phyloP scores from a whole-genome alignment of 768 basidiomycete species.

The Tricholoma sp. region DNA sequence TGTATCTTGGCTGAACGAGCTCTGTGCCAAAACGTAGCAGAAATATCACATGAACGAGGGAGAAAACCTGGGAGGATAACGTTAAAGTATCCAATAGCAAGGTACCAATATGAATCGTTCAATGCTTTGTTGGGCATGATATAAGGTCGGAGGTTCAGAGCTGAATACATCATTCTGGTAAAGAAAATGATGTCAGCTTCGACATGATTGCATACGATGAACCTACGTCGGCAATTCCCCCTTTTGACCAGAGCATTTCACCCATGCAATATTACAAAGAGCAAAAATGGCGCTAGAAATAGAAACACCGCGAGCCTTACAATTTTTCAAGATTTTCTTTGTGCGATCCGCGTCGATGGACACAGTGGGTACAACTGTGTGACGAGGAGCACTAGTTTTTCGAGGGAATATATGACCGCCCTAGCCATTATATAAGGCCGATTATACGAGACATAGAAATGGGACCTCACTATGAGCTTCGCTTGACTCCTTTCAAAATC shows the following conservation, averaged over 20 bases:
- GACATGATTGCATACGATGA: neutral
- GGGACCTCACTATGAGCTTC: constrained; percentile 46
- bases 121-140: constrained; percentile 36
- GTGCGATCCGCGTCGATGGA: constrained; percentile 53
- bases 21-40: constrained; percentile 66
- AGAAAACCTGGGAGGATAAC: constrained; percentile 73
- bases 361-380: constrained; percentile 67
- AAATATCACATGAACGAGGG: constrained; percentile 36
- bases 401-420: constrained; percentile 74
- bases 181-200: neutral
- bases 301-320: constrained; percentile 68
- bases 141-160: constrained; percentile 71
- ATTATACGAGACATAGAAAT: constrained; percentile 1
- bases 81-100: constrained; percentile 81
- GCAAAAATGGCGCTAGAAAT: constrained; percentile 75
- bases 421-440: constrained; percentile 24
- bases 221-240: constrained; percentile 50
- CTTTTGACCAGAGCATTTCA: constrained; percentile 38
- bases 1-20: constrained; percentile 65
- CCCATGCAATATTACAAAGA: constrained; percentile 72
- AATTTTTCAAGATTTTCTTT: constrained; percentile 57
- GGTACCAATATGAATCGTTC: constrained; percentile 72
- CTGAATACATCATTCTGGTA: constrained; percentile 77
- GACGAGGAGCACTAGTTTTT: constrained; percentile 36
- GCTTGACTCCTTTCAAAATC: constrained; percentile 53